Evolutionary conservation across 495 filamentous ascomycete species (phyloP), one percentile per base, ranked within the genome.

Genomic region (Xylaria bambusicola): DNA sequence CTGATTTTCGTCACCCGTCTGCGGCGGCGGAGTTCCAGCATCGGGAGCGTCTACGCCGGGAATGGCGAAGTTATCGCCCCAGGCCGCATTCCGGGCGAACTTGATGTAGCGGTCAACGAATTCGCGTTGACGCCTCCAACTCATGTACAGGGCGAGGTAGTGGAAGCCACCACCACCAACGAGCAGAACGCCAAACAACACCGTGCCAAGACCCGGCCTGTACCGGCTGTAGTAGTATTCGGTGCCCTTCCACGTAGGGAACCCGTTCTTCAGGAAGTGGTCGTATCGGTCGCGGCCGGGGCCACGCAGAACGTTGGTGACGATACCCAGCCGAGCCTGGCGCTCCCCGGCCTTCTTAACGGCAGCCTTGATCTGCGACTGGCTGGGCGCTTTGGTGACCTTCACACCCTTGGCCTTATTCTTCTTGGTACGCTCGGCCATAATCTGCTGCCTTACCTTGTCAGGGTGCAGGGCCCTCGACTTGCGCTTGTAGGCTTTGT

Each of bases 211-310:
- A 10, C 94, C 94, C 0, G 94, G 94, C 26, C 94, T 84, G 81
- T 91, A 97, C 6, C 94, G 88, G 54, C 81, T 87, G 76, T 98
- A 99, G 80, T 97, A 98, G 80, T 98, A 99, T 52, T 93, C 95
- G 17, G 94, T 97, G 33, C 95, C 94, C 72, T 89, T 90, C 94
- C 95, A 98, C 48, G 83, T 86, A 10, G 94, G 94, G 75, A 99
- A 99, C 20, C 94, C 94, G 75, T 97, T 91, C 66, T 79, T 81
- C 53, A 99, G 77, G 78, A 99, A 99, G 72, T 97, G 86, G 72
- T 99, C 93, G 72, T 99, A 99, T 52, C 95, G 89, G 66, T 89
- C 91, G 41, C 95, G 84, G 20, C 77, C 77, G 2, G 85, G 77
- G 1, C 93, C 92, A 53, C 89, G 87, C 20, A 99, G 85, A 65